Conservation (phyloP, 139 green algal genomes). For the Pseudopediastrum boryanum region DNA sequence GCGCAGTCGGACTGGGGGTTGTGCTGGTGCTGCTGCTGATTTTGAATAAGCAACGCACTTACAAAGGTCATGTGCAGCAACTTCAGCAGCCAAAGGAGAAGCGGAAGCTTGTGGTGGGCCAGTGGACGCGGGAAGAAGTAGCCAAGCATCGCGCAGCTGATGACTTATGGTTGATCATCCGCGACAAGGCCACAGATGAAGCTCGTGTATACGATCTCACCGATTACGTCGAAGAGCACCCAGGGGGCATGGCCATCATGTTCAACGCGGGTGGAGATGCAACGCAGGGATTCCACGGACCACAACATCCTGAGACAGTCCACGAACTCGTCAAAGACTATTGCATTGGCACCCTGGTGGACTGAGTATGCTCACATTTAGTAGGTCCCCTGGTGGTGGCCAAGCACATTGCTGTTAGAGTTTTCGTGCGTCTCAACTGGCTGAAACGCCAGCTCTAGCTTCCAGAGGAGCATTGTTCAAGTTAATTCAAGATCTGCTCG, state of each 20-base stretch:
- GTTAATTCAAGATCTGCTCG: too few relatives aligned
- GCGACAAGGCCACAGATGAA: conserved; percentile 34
- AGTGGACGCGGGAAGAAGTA: conserved; percentile 70
- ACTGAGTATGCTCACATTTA: too few relatives aligned
- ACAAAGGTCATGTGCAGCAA: conserved; percentile 24
- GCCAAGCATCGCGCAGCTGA: conserved; percentile 66
- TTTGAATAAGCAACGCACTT: conserved; percentile 6
- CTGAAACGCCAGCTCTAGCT: too few relatives aligned
- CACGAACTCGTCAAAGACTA: conserved; percentile 87
- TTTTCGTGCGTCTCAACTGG: too few relatives aligned
- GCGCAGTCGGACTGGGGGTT: too few relatives aligned
- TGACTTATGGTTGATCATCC: conserved; percentile 81
- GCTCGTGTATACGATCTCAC: conserved; percentile 87
- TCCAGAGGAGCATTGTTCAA: too few relatives aligned
- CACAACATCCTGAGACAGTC: conserved; percentile 84
- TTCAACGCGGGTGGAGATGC: conserved; percentile 81
- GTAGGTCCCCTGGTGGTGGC: too few relatives aligned
- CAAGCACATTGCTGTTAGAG: too few relatives aligned
- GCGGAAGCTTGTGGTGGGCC: conserved; percentile 30
- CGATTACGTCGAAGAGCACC: conserved; percentile 89
- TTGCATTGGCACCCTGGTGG: conserved; percentile 70
- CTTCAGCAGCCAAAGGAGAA: conserved; percentile 5
- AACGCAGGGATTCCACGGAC: conserved; percentile 88
- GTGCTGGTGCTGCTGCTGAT: neutral
- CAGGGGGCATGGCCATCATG: conserved; percentile 86